Percentiles rank a stretch among this genome's conserved stretches.
Evolutionary conservation across 768 basidiomycete genomes (phyloP).

Genomic region (Tulasnella sp.): DNA sequence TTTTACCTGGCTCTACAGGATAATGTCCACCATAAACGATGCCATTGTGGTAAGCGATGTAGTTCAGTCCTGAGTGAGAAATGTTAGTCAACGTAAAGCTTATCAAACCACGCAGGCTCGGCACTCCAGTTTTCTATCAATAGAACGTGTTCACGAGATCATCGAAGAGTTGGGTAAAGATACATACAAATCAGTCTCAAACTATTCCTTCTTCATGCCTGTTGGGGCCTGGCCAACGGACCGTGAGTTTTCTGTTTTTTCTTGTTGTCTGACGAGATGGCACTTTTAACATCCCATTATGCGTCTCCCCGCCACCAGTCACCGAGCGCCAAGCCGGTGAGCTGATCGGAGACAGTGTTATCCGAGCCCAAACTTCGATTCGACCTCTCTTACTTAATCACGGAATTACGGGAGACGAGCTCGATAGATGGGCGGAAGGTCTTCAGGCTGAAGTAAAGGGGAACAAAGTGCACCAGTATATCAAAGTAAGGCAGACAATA

Average conservation of each 20-base stretch:
- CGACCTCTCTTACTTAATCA: not conserved
- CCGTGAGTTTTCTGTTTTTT: not conserved
- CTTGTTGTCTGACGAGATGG: too few species aligned
- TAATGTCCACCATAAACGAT: too few species aligned
- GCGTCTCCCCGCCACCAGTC: not conserved
- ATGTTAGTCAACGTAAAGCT: not conserved
- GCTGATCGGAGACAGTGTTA: not conserved
- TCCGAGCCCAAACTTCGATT: not conserved
- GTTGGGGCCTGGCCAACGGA: not conserved
- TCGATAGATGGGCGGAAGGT: not conserved
- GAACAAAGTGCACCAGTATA: not conserved
- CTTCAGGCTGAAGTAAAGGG: not conserved
- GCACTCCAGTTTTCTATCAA: not conserved
- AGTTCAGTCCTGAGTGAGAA: not conserved
- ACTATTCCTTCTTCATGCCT: not conserved
- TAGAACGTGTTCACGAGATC: not conserved
- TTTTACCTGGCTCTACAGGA: not conserved
- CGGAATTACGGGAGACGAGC: not conserved
- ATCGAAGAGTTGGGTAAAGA: not conserved
- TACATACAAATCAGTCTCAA: not conserved
- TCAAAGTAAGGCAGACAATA: not conserved
- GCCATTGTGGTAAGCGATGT: too few species aligned
- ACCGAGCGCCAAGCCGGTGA: not conserved
- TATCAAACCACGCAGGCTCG: not conserved
- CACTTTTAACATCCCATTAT: too few species aligned